phyloP scores from a whole-genome alignment of 2,329 filamentous ascomycete genomes.

The Verticillium nubilum region DNA sequence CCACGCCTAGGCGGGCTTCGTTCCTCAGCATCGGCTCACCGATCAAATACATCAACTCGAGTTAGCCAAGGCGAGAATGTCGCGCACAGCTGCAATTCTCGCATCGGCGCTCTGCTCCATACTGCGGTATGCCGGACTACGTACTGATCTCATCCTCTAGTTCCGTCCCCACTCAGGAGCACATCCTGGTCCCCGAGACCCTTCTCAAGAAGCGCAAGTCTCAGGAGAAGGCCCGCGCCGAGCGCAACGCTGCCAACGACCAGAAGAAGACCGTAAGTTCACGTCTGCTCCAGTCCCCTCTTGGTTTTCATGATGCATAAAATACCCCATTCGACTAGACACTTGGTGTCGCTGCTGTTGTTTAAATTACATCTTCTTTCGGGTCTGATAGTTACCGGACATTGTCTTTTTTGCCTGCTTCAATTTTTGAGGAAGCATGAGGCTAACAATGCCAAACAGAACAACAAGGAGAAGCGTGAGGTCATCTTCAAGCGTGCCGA shows the following conservation, averaged over 20 bases:
- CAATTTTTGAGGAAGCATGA: constrained; percentile 22
- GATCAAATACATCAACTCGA: constrained; percentile 77
- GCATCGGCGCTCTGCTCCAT: constrained; percentile 72
- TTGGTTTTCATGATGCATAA: constrained; percentile 71
- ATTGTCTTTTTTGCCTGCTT: not conserved
- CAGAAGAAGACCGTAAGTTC: constrained; percentile 87
- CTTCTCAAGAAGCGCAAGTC: constrained; percentile 99
- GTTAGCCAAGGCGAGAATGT: constrained; percentile 89
- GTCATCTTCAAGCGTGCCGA: constrained; percentile 99
- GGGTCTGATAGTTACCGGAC: constrained; percentile 70
- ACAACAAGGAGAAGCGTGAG: constrained; percentile 97
- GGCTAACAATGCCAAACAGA: constrained; percentile 42
- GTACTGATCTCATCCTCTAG: constrained; percentile 75
- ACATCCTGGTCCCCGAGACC: constrained; percentile 97
- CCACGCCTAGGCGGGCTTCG: not conserved
- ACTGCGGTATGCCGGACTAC: constrained; percentile 61
- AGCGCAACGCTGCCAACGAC: constrained; percentile 71
- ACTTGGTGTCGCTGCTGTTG: constrained; percentile 87
- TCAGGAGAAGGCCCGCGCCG: constrained; percentile 97
- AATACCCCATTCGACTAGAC: constrained; percentile 87
- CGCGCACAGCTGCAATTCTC: constrained; percentile 89
- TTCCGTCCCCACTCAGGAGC: constrained; percentile 87
- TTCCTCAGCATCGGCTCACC: constrained; percentile 47
- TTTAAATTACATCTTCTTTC: constrained; percentile 92
- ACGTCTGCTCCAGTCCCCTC: constrained; percentile 17